Conservation (phyloP, 169 alveolate genomes). For the Plasmodium ovale region DNA sequence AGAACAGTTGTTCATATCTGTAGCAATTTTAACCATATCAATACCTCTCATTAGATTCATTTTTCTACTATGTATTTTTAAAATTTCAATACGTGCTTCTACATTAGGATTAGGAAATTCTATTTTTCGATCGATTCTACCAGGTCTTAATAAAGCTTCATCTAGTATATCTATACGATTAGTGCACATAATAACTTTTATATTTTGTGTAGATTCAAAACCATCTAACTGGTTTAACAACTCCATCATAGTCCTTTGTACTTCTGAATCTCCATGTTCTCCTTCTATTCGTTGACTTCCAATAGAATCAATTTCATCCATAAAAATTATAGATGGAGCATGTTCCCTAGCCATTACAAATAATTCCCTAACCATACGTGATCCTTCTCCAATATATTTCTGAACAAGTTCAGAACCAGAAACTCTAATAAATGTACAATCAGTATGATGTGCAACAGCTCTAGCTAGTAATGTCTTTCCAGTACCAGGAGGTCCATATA, state of each 20-base stretch:
- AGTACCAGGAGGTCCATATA: slow-evolving; percentile 91
- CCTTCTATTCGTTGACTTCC: slow-evolving; percentile 96
- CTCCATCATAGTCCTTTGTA: slow-evolving; percentile 93
- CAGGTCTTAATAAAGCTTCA: slow-evolving; percentile 98
- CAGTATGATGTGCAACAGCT: slow-evolving; percentile 99
- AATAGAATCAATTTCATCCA: slow-evolving; percentile 98
- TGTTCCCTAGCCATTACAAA: slow-evolving; percentile 98
- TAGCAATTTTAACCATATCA: slow-evolving; percentile 95
- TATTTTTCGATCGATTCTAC: slow-evolving; percentile 98
- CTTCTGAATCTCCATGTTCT: slow-evolving; percentile 97
- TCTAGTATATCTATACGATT: slow-evolving; percentile 98
- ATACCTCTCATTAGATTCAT: slow-evolving; percentile 98
- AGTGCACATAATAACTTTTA: slow-evolving; percentile 98
- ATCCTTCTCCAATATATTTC: slow-evolving; percentile 99
- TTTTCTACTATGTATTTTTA: slow-evolving; percentile 97
- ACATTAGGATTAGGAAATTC: slow-evolving; percentile 96
- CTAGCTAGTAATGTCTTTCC: slow-evolving; percentile 99
- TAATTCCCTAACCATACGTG: slow-evolving; percentile 98
- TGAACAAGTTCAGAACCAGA: slow-evolving; percentile 99
- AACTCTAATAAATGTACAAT: slow-evolving; percentile 98
- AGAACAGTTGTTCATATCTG: slow-evolving; percentile 95
- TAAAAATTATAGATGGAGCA: slow-evolving; percentile 98
- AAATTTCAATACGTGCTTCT: slow-evolving; percentile 95
- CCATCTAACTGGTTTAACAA: slow-evolving; percentile 99
- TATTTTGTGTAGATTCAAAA: slow-evolving; percentile 98